Evolutionary conservation across 805 yeast species (phyloP), one percentile per base, ranked within the genome.

Genomic region (Saccharomyces paradoxus): DNA sequence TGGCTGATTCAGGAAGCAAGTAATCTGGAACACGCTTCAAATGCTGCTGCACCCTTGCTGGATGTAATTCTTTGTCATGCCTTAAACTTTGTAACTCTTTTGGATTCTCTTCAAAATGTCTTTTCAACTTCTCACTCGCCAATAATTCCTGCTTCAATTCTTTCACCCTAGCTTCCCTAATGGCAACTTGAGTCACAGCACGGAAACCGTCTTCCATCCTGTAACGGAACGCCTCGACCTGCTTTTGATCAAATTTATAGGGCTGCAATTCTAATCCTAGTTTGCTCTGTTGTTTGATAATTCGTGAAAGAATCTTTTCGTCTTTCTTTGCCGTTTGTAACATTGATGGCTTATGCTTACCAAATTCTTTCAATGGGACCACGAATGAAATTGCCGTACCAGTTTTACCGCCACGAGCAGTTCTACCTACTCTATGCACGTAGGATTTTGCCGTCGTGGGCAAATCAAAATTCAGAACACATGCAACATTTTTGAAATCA

Each of bases 121-220:
- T 81, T 72, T 90, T 89, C 68, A 94, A 79, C 67, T 89, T 90
- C 55, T 89, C 97, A 62, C 95, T 87, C 48, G 92, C 82, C 58
- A 94, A 75, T 68, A 94, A 77, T 71, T 94, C 98, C 60, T 84
- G 81, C 69, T 87, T 87, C 69, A 92, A 78, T 67, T 94, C 99
- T 69, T 83, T 87, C 55, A 90, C 80, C 65, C 98, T 81, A 0
- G 98, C 98, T 65, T 94, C 97, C 71, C 97, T 83, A 27, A 94
- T 82, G 0, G 96, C 87, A 9, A 86, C 84, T 55, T 82, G 82
- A 0, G 99, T 94, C 26, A 94, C 96, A 0, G 98, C 87, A 73
- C 98, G 81, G 74, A 92, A 94, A 0, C 96, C 97, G 73, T 94
- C 99, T 64, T 94, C 97, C 75, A 89, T 84, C 78, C 99, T 84